Evolutionary conservation across 139 green algal genomes (phyloP), one percentile per base, ranked within the genome.

Genomic region (Zygnema circumcarinatum): DNA sequence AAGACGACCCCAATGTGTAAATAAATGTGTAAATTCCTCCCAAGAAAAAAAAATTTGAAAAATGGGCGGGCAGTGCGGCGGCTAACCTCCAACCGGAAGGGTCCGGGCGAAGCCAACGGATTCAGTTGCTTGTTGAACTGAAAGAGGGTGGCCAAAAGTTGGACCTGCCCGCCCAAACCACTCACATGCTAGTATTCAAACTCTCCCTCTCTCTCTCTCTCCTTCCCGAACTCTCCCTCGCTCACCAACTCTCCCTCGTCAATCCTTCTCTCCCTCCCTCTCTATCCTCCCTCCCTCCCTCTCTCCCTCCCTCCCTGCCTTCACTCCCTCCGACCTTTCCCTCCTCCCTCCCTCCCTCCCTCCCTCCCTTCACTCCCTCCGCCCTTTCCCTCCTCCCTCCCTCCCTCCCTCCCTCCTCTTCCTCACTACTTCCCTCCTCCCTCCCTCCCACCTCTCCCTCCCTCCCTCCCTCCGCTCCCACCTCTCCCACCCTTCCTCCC

Each of bases 111-210:
- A 39, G 68, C 81, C 35, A 88, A 38, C 29, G 69, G 72, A 32
- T 88, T 88, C 33, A 76, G 72, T 38, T 84, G 73, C 36, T 76
- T 76, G 2, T 88, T 76, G 81, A 75, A 88, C 39, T 88, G 72
- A 52, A 88, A 88, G n/a, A 74, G 69, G 29, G 73, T 88, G 20
- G 73, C 36, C n/a, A 88, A 52, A 16, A 88, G 22, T 33, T 76
- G 47, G 35, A 88, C 20, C 83, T 88, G 83, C 47, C 7, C 47
- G 16, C 16, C 22, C 33, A 39, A 3, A 78, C 69, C 3, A 78
- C 69, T 22, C 35, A 39, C 11, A 16, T 41, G 16, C 36, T 25
- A 52, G 11, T 78, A 3, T 41, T 3, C 35, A 78, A 22, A 41
- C 69, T 16, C 7, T 39, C 69, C 16, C 69, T 78, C 69, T 78